Conservation (phyloP, 768 basidiomycete species). For the Russula lepida region DNA sequence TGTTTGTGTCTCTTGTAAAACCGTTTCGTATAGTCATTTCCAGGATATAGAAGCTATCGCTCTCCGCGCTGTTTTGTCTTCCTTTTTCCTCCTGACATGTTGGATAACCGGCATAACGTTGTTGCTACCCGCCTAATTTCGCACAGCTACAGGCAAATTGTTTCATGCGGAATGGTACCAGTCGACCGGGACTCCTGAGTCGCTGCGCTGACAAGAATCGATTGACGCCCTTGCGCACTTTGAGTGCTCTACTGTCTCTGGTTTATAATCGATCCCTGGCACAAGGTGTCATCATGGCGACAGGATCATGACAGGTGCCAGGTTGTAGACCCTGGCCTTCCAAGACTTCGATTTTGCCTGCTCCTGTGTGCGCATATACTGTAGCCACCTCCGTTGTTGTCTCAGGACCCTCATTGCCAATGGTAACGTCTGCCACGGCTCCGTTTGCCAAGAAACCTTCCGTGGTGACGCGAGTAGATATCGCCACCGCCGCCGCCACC, state of each 20-base stretch:
- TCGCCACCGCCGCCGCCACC: background rate
- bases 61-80: background rate
- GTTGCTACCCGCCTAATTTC: background rate
- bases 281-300: background rate
- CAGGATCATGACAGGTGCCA: background rate
- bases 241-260: background rate
- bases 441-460: background rate
- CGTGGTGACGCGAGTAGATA: background rate
- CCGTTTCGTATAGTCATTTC: background rate
- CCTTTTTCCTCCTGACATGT: background rate
- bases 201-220: background rate
- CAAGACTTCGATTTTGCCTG: background rate
- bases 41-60: background rate
- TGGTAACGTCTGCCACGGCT: background rate
- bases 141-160: background rate
- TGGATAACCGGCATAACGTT: background rate
- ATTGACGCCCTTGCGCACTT: background rate
- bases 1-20: background rate
- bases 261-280: background rate
- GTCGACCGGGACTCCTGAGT: background rate
- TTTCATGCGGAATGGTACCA: background rate
- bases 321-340: background rate
- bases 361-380: background rate
- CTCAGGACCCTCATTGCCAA: background rate
- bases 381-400: background rate